These are phyloP conservation scores for Conticribra guillardii DNA, from an alignment of 108 stramenopile genomes.

Conservation along the genomic window DNA sequence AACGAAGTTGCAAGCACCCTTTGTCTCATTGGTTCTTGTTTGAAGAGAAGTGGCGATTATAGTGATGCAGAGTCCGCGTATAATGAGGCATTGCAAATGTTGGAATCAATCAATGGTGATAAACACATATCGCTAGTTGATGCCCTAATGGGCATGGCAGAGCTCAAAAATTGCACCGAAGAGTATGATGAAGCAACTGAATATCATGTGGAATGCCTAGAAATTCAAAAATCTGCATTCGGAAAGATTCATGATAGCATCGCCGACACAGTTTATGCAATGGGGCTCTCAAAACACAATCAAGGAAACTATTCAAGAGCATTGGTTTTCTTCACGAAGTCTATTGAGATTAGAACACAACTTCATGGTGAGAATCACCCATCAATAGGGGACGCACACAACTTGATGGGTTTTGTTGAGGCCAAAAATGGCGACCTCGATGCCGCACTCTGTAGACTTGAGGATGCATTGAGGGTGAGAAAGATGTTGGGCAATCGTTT, in stretches of 20 bases:
- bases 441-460: constrained; percentile 54
- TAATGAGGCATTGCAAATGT: constrained; percentile 60
- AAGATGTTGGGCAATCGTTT: constrained; percentile 59
- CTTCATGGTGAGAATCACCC: constrained; percentile 62
- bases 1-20: constrained; percentile 73
- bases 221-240: constrained; percentile 58
- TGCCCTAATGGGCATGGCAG: constrained; percentile 68
- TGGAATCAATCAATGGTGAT: constrained; percentile 57
- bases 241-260: constrained; percentile 66
- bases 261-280: constrained; percentile 68
- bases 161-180: constrained; percentile 61
- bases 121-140: constrained; percentile 60
- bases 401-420: constrained; percentile 76
- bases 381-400: constrained; percentile 67
- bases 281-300: constrained; percentile 65
- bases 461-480: constrained; percentile 65
- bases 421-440: constrained; percentile 65
- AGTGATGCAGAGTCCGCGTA: constrained; percentile 72
- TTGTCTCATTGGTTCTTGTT: constrained; percentile 64
- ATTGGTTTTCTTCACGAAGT: constrained; percentile 64
- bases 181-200: constrained; percentile 66
- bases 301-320: constrained; percentile 59
- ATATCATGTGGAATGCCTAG: constrained; percentile 63
- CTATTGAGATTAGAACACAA: constrained; percentile 57
- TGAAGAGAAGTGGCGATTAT: constrained; percentile 60